phyloP scores from a whole-genome alignment of 306 rosid genomes.

The Quercus variabilis region DNA sequence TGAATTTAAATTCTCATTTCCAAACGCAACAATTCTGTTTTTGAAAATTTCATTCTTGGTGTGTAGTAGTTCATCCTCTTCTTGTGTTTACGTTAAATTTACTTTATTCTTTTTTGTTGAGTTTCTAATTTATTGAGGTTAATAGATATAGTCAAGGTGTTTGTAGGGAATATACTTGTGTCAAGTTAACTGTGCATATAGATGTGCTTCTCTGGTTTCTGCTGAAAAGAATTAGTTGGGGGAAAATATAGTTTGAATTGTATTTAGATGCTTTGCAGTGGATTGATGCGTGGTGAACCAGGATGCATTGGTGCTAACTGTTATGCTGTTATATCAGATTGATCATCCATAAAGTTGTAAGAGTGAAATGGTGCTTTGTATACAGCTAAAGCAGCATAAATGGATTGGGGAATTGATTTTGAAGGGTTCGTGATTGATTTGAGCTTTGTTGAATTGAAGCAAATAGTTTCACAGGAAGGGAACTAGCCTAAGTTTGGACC shows the following conservation, averaged over 20 bases:
- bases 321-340: background rate
- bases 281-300: background rate
- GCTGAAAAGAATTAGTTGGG: background rate
- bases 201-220: background rate
- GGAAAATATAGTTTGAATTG: background rate
- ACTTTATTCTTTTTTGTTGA: no score
- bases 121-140: no score
- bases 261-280: background rate
- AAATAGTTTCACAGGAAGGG: background rate
- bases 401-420: background rate
- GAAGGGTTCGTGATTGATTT: background rate
- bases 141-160: background rate
- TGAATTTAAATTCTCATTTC: no score
- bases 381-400: background rate
- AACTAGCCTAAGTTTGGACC: background rate
- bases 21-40: no score
- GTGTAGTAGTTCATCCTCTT: background rate
- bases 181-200: background rate
- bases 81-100: background rate
- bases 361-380: background rate
- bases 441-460: background rate
- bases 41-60: no score
- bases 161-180: background rate
- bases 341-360: background rate
- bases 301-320: background rate